These are phyloP conservation scores for Sporothrix curviconia DNA, from an alignment of 2,329 filamentous ascomycete genomes.

Conservation along the genomic window DNA sequence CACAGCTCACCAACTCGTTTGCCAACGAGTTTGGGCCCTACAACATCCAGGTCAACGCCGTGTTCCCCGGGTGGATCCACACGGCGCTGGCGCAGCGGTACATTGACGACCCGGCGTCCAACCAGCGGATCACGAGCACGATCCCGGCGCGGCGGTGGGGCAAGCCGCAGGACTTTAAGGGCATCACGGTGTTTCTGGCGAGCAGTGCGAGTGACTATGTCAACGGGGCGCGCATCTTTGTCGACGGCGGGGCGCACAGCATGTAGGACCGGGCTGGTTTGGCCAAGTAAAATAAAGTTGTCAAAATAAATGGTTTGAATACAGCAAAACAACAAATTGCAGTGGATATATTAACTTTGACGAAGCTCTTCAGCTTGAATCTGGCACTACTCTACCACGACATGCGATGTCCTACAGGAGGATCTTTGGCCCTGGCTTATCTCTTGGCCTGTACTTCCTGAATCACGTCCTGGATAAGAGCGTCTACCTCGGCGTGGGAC, in stretches of 20 bases:
- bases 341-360: too few relatives aligned
- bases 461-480: too few relatives aligned
- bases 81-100: constrained; percentile 12
- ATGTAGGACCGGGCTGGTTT: neutral
- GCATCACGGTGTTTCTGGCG: constrained; percentile 55
- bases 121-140: neutral
- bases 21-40: constrained; percentile 18
- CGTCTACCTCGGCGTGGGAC: too few relatives aligned
- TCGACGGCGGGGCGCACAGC: neutral
- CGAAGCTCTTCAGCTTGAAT: too few relatives aligned
- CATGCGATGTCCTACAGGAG: too few relatives aligned
- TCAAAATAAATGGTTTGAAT: neutral
- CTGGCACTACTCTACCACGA: too few relatives aligned
- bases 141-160: constrained; percentile 49
- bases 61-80: constrained; percentile 12
- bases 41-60: constrained; percentile 18
- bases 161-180: constrained; percentile 44
- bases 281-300: too few relatives aligned
- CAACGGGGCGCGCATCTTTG: neutral
- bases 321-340: too few relatives aligned
- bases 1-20: constrained; percentile 19
- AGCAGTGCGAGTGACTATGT: constrained; percentile 21
- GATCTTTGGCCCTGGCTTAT: too few relatives aligned
- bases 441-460: too few relatives aligned
- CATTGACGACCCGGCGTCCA: constrained; percentile 41